Conservation (phyloP, 352 stramenopile genomes). For the Pythium aristosporum region DNA sequence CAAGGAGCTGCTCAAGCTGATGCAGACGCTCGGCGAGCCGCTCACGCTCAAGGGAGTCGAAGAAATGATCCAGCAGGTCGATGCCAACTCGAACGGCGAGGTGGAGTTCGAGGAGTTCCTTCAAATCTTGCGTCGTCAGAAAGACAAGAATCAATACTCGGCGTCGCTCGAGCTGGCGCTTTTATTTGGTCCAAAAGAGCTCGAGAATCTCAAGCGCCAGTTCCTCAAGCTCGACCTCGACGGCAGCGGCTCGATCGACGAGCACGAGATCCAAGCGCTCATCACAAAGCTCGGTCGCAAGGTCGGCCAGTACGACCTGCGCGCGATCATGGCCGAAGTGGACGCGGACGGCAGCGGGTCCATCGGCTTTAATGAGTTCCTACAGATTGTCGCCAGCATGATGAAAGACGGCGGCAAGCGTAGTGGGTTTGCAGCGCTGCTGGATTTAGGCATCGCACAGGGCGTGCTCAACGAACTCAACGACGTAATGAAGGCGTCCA, state of each 20-base stretch:
- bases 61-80: conserved; percentile 55
- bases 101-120: conserved; percentile 76
- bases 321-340: conserved; percentile 61
- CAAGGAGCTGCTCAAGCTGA: conserved; percentile 55
- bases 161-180: conserved; percentile 62
- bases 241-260: conserved; percentile 64
- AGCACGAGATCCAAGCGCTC: conserved; percentile 55
- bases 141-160: conserved; percentile 61
- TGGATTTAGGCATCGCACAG: conserved; percentile 62
- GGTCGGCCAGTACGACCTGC: conserved; percentile 45
- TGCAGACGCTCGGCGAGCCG: conserved; percentile 57
- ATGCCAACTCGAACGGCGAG: conserved; percentile 57
- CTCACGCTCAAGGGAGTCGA: conserved; percentile 56
- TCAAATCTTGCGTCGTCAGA: conserved; percentile 52
- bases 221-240: conserved; percentile 72
- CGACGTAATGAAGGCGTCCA: conserved; percentile 52
- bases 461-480: conserved; percentile 63
- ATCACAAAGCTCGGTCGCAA: conserved; percentile 60
- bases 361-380: conserved; percentile 74
- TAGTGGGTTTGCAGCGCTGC: conserved; percentile 40
- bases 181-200: conserved; percentile 59
- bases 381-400: conserved; percentile 65
- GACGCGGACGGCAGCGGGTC: conserved; percentile 62
- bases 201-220: conserved; percentile 65
- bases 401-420: conserved; percentile 35